phyloP scores from a whole-genome alignment of 768 basidiomycete species.

The Vararia minispora region DNA sequence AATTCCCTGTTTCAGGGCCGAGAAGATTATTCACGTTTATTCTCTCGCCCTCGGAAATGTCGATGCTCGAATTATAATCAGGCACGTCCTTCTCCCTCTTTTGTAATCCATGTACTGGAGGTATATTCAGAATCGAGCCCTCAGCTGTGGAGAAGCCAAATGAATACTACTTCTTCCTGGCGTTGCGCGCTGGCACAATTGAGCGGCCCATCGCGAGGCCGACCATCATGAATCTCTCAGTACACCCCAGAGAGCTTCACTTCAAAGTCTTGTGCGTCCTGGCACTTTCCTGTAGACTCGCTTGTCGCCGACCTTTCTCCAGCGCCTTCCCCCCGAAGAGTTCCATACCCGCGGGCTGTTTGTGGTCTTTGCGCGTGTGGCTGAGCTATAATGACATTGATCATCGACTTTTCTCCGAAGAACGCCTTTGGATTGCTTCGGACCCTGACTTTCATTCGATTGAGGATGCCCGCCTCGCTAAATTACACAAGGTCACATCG shows the following conservation, averaged over 20 bases:
- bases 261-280: slow-evolving; percentile 51
- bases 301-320: not conserved
- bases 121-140: slow-evolving; percentile 21
- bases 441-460: slow-evolving; percentile 55
- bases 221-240: slow-evolving; percentile 29
- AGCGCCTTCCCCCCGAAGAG: slow-evolving; percentile 53
- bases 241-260: slow-evolving; percentile 44
- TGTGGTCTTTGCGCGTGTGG: slow-evolving; percentile 56
- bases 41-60: too few relatives aligned
- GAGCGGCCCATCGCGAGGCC: slow-evolving; percentile 44
- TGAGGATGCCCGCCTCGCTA: slow-evolving; percentile 43
- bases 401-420: slow-evolving; percentile 52
- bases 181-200: slow-evolving; percentile 41
- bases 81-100: too few relatives aligned
- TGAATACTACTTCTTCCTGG: slow-evolving; percentile 41
- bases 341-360: slow-evolving; percentile 38
- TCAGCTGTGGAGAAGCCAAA: slow-evolving; percentile 17
- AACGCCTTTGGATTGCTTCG: slow-evolving; percentile 55
- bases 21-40: too few relatives aligned
- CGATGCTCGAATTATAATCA: too few relatives aligned
- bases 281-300: not conserved
- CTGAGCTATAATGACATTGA: slow-evolving; percentile 44
- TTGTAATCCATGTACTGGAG: too few relatives aligned
- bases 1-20: too few relatives aligned
- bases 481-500: slow-evolving; percentile 29